Evolutionary conservation across 345 rosid genomes (phyloP).

Genomic region (Aquilaria yunnanensis): DNA sequence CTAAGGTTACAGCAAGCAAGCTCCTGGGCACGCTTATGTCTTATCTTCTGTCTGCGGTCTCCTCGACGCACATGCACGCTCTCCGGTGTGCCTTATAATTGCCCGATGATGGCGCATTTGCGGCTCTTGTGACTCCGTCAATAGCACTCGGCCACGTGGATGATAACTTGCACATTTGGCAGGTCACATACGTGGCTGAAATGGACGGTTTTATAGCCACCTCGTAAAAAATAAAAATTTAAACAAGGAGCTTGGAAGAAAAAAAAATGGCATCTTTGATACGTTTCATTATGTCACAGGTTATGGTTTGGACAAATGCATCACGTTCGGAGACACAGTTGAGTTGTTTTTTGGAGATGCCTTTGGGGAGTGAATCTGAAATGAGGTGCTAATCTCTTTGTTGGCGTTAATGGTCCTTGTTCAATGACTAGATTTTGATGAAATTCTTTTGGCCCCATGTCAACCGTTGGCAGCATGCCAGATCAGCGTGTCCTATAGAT

Average conservation of each 20-base stretch:
- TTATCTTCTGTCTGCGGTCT: constrained; percentile 37
- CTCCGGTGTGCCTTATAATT: constrained; percentile 37
- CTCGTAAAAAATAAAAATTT: constrained; percentile 15
- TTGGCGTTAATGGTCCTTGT: constrained; percentile 22
- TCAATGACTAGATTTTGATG: constrained; percentile 16
- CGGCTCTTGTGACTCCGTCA: constrained; percentile 56
- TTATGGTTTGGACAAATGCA: constrained; percentile 21
- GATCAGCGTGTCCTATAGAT: constrained; percentile 3
- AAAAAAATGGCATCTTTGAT: constrained; percentile 15
- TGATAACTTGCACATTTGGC: constrained; percentile 38
- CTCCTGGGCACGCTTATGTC: constrained; percentile 12
- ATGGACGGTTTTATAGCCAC: constrained; percentile 32
- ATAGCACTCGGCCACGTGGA: constrained; percentile 48
- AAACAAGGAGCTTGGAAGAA: not conserved
- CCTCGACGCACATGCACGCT: constrained; percentile 35
- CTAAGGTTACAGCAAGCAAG: constrained; percentile 11
- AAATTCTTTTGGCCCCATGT: constrained; percentile 8
- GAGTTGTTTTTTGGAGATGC: constrained; percentile 10
- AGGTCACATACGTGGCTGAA: constrained; percentile 24
- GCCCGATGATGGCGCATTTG: constrained; percentile 60
- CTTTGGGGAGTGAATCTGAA: constrained; percentile 25
- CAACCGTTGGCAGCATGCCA: constrained; percentile 20
- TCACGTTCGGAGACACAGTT: constrained; percentile 14
- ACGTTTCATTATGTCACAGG: not conserved
- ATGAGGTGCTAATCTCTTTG: constrained; percentile 26